A percentile compares a stretch with the other conserved stretches of the same genome.
Evolutionary conservation across 2,329 filamentous ascomycete genomes (phyloP).

Genomic region (Clarireedia monteithiana): DNA sequence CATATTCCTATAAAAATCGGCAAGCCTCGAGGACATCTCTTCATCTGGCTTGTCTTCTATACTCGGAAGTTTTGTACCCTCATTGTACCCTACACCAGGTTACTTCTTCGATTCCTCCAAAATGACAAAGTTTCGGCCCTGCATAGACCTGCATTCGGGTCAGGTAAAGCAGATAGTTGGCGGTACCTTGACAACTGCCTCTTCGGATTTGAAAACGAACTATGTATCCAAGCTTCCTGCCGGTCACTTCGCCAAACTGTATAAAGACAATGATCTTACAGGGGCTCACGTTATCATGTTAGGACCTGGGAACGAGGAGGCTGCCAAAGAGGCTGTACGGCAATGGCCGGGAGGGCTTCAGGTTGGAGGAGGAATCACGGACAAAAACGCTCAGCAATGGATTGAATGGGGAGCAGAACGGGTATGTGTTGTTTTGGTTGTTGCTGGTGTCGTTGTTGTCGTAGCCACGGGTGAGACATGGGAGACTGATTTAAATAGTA

Average conservation of each 20-base stretch:
- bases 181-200: constrained; percentile 70
- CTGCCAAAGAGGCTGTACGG: constrained; percentile 66
- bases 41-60: too few relatives aligned
- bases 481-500: constrained; percentile 36
- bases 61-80: background rate
- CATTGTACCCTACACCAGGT: too few relatives aligned
- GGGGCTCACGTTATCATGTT: constrained; percentile 97
- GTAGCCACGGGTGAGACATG: background rate
- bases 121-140: constrained; percentile 93
- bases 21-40: background rate
- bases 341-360: constrained; percentile 79
- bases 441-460: background rate
- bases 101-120: constrained; percentile 12
- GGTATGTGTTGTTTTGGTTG: constrained; percentile 41
- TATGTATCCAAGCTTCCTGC: constrained; percentile 81
- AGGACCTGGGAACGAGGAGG: constrained; percentile 75
- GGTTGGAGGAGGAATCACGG: constrained; percentile 87
- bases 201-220: constrained; percentile 73
- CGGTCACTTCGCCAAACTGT: constrained; percentile 72
- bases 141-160: constrained; percentile 95
- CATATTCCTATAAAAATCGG: background rate
- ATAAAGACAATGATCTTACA: constrained; percentile 62
- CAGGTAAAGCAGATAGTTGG: constrained; percentile 98
- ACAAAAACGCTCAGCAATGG: constrained; percentile 78
- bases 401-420: constrained; percentile 82